Evolutionary conservation across 164 flowering plant genomes (phyloP).

Genomic region (Nelumbo lutea): DNA sequence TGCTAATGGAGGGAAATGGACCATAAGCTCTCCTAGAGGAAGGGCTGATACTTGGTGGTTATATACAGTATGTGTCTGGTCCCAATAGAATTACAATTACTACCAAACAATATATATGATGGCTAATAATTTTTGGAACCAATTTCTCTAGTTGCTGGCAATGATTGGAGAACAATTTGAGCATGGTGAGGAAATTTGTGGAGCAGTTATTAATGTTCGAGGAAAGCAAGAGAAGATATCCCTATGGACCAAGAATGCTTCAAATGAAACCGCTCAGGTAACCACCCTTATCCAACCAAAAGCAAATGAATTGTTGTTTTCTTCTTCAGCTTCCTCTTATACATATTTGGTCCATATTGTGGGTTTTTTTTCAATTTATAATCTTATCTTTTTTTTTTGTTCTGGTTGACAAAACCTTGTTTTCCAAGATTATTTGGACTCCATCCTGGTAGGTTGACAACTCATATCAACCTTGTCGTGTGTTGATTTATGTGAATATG

Average conservation of each 20-base stretch:
- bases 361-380: too few relatives aligned
- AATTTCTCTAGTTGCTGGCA: conserved; percentile 58
- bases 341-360: neutral
- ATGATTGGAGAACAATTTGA: conserved; percentile 99
- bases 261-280: conserved; percentile 90
- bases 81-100: neutral
- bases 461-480: too few relatives aligned
- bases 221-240: conserved; percentile 68
- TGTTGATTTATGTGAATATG: too few relatives aligned
- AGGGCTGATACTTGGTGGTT: conserved; percentile 79
- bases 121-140: conserved; percentile 9
- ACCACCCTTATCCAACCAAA: neutral
- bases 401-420: too few relatives aligned
- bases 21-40: conserved; percentile 44
- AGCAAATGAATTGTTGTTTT: too few relatives aligned
- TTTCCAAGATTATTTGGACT: too few relatives aligned
- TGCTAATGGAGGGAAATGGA: conserved; percentile 96
- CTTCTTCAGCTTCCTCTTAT: neutral
- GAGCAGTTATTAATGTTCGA: conserved; percentile 84
- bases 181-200: conserved; percentile 95
- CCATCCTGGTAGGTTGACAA: too few relatives aligned
- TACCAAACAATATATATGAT: neutral
- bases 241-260: conserved; percentile 89
- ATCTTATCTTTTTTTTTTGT: too few relatives aligned
- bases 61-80: conserved; percentile 55